phyloP scores from a whole-genome alignment of 495 filamentous ascomycete genomes.

The Xylaria longipes region DNA sequence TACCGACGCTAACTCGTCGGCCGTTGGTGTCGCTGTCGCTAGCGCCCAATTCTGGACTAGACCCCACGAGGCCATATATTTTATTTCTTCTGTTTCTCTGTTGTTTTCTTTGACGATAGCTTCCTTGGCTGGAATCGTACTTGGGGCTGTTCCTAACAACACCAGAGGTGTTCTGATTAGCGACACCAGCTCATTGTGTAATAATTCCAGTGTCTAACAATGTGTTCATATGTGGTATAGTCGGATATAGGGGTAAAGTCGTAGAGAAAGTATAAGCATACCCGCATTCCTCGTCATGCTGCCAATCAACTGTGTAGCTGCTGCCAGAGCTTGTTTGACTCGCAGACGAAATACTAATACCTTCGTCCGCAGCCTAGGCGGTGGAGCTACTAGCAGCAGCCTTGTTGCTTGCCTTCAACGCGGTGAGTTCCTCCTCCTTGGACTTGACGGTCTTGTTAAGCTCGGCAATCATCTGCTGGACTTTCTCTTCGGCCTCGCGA shows the following conservation, averaged over 20 bases:
- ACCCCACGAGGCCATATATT: neutral
- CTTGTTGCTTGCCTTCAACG: conserved; percentile 47
- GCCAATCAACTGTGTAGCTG: neutral
- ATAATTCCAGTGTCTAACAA: neutral
- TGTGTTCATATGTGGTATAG: neutral
- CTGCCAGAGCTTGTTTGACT: neutral
- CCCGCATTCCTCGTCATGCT: neutral
- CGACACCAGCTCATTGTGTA: neutral
- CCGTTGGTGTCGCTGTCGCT: neutral
- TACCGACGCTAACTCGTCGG: neutral
- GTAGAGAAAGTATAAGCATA: neutral
- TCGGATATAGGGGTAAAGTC: neutral
- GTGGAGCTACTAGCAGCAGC: conserved; percentile 30
- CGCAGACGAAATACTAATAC: neutral
- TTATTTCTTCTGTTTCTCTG: neutral
- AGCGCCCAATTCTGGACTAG: neutral
- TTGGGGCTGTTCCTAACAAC: neutral
- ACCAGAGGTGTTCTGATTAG: neutral
- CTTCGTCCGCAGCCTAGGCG: conserved; percentile 31
- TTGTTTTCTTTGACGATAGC: too few species aligned
- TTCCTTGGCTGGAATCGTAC: neutral
- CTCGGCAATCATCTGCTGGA: conserved; percentile 67
- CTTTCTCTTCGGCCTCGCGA: conserved; percentile 71
- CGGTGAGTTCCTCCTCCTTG: conserved; percentile 59
- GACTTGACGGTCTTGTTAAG: conserved; percentile 68